Evolutionary conservation across 116 monocot species (phyloP), one percentile per base, ranked within the genome.

Genomic region (Papilionanthe hybrid): DNA sequence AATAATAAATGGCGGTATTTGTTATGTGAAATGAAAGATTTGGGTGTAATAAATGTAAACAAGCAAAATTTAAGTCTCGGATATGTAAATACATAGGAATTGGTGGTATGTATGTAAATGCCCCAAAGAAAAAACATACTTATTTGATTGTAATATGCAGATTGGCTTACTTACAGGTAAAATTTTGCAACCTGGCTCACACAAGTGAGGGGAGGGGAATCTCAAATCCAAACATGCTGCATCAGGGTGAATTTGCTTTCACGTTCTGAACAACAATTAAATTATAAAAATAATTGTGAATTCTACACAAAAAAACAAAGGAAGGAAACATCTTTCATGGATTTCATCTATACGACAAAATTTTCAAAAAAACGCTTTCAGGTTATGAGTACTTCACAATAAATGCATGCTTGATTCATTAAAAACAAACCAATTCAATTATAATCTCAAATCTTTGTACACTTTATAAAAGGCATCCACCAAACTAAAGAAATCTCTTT

Each of bases 201-300:
- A 97, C 67, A 94, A 97, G 87, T 92, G 92, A 0, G 94, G 89
- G 78, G 86, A 89, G 48, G 85, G 86, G 32, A 75, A 86, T 73
- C 83, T 92, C 79, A 94, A 80, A 84, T 94, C 89, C 37, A 97
- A 91, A 80, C 94, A 94, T 50, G 92, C 86, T 27, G 91, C 92
- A 86, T 97, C 92, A 81, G 97, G 92, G 55, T 92, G 91, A 19
- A 97, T 85, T 79, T 97, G 94, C 56, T 97, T 92, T 86, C 88
- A 87, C 23, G 88, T 97, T 84, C 96, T 96, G 85, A 72, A 72
- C 42, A 76, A 63, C 32, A 69, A 7, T 12, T n/a, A 29, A 72
- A 45, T n/a, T 8, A 15, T 43, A 5, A n/a, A 5, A 42, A 42
- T 72, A 27, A 72, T 5, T 19, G 20, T 13, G 13, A 17, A 18